Conservation (phyloP, 2,329 filamentous ascomycete genomes). For the Fusarium nygamai region DNA sequence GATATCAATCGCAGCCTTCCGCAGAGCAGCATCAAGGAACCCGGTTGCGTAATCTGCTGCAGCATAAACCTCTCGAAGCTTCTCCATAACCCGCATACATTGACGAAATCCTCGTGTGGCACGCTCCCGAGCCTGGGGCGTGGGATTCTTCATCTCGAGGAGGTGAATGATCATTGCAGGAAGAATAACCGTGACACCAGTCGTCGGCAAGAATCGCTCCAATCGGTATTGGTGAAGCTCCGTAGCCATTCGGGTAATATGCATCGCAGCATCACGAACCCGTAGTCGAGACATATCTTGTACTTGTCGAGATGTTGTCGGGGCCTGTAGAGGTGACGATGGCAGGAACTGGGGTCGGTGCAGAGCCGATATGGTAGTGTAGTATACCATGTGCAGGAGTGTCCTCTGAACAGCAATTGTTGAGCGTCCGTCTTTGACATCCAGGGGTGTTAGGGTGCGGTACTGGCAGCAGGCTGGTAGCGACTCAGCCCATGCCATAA, state of each 20-base stretch:
- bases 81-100: conserved; percentile 92
- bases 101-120: conserved; percentile 86
- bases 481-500: conserved; percentile 79
- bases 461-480: conserved; percentile 80
- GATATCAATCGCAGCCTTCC: conserved; percentile 84
- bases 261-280: conserved; percentile 83
- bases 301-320: conserved; percentile 70
- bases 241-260: conserved; percentile 86
- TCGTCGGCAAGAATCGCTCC: conserved; percentile 84
- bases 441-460: conserved; percentile 61
- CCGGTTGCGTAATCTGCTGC: conserved; percentile 96
- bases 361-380: conserved; percentile 88
- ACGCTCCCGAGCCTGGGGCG: conserved; percentile 74
- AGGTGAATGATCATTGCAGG: conserved; percentile 95
- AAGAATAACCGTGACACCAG: conserved; percentile 88
- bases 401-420: conserved; percentile 77
- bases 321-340: conserved; percentile 66
- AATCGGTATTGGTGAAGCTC: conserved; percentile 78
- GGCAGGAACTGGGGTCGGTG: conserved; percentile 92
- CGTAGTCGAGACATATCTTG: conserved; percentile 85
- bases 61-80: conserved; percentile 87
- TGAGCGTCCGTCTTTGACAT: conserved; percentile 68
- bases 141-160: conserved; percentile 87
- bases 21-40: conserved; percentile 91
- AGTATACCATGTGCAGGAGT: conserved; percentile 93